Percentiles rank a stretch among this genome's conserved stretches.
These are phyloP conservation scores for Cyberlindnera maritima DNA, from an alignment of 805 yeast species.

Conservation along the genomic window DNA sequence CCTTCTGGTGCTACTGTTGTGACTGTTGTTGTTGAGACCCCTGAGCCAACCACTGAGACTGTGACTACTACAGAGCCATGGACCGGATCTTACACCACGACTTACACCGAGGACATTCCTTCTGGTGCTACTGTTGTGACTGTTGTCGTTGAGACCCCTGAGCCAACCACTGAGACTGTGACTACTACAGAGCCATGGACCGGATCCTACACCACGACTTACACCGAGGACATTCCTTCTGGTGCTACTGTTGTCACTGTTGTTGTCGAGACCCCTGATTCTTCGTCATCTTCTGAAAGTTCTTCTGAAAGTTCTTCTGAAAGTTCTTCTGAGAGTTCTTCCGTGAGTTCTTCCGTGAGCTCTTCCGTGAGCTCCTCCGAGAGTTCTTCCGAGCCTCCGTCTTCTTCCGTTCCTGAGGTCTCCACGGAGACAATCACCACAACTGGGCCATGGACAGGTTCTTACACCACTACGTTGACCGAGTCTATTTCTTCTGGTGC, in stretches of 20 bases:
- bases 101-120: constrained; percentile 9
- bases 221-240: not conserved
- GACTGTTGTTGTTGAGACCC: constrained; percentile 1
- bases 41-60: not conserved
- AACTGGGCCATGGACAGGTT: constrained; percentile 3
- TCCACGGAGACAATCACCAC: not conserved
- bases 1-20: constrained; percentile 6
- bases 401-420: not conserved
- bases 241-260: not conserved
- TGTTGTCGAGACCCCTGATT: not conserved
- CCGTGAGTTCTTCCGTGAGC: too few relatives aligned
- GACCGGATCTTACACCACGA: constrained; percentile 10
- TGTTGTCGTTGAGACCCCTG: constrained; percentile 1
- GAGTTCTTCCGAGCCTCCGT: too few relatives aligned
- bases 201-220: not conserved
- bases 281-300: not conserved
- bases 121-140: constrained; percentile 5
- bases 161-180: not conserved
- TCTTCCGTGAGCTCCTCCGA: too few relatives aligned
- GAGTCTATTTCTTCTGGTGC: constrained; percentile 13
- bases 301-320: too few relatives aligned
- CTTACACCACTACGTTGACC: constrained; percentile 11
- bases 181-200: constrained; percentile 1
- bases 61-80: not conserved
- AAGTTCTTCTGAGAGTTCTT: too few relatives aligned